A percentile compares a stretch with the other conserved stretches of the same genome.
These are phyloP conservation scores for Schwanniomyces pseudopolymorphus DNA, from an alignment of 805 yeast species.

Conservation along the genomic window DNA sequence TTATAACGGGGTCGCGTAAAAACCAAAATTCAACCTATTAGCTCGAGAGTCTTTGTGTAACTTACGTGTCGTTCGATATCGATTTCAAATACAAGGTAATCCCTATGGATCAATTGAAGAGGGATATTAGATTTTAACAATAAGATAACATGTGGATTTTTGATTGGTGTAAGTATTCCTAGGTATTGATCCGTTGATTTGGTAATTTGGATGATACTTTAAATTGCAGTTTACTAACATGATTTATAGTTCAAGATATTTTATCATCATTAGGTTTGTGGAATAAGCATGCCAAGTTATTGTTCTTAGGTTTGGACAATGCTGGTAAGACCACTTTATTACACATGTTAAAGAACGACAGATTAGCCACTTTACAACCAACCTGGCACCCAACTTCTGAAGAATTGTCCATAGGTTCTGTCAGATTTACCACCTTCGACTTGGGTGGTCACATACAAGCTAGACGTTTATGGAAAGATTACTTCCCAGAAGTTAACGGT, in stretches of 20 bases:
- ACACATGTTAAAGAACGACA: constrained; percentile 72
- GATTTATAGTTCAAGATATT: constrained; percentile 39
- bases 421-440: constrained; percentile 96
- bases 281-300: constrained; percentile 49
- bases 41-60: background rate
- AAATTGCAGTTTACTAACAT: constrained; percentile 7
- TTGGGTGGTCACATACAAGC: constrained; percentile 99
- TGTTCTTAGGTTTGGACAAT: constrained; percentile 47
- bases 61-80: background rate
- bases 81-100: background rate
- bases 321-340: constrained; percentile 49
- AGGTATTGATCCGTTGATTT: too few species aligned
- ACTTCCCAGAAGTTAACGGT: constrained; percentile 98
- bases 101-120: background rate
- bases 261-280: constrained; percentile 47
- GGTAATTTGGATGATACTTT: too few species aligned
- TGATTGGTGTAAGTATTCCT: constrained; percentile 41
- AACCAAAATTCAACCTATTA: background rate
- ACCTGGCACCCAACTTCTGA: constrained; percentile 98
- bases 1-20: background rate
- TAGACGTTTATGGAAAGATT: constrained; percentile 98
- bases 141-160: constrained; percentile 32
- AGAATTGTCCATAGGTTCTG: constrained; percentile 94
- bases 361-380: constrained; percentile 96
- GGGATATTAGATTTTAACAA: background rate